A percentile compares a stretch with the other conserved stretches of the same genome.
Conservation (phyloP, 2,329 filamentous ascomycete genomes). For the Helminthosporium solani region DNA sequence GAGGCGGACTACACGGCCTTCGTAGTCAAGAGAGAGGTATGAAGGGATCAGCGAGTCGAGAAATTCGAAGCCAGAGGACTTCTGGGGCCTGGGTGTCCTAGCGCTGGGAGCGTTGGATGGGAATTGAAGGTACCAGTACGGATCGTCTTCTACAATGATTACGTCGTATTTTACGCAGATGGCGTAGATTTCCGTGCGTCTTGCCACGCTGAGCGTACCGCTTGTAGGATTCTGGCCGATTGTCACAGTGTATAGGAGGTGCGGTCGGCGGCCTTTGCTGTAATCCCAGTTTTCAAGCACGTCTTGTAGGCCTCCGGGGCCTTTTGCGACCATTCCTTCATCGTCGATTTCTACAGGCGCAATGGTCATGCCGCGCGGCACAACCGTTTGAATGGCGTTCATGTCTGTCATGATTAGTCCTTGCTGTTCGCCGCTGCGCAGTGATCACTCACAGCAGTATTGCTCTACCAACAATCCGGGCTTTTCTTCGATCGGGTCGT, state of each 20-base stretch:
- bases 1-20: constrained; percentile 83
- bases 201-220: constrained; percentile 68
- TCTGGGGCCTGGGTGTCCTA: constrained; percentile 45
- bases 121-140: constrained; percentile 93
- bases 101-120: constrained; percentile 61
- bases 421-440: background rate
- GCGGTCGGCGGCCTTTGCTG: constrained; percentile 70
- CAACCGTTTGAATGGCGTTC: constrained; percentile 68
- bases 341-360: constrained; percentile 74
- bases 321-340: constrained; percentile 74
- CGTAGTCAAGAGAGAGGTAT: constrained; percentile 76
- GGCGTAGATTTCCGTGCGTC: constrained; percentile 76
- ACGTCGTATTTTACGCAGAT: constrained; percentile 83
- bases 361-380: constrained; percentile 70
- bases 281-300: constrained; percentile 82
- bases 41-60: constrained; percentile 82
- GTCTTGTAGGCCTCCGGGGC: constrained; percentile 72
- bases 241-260: constrained; percentile 88
- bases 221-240: constrained; percentile 89
- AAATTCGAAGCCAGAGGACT: constrained; percentile 68
- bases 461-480: constrained; percentile 78
- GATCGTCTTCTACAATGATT: constrained; percentile 90
- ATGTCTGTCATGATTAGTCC: constrained; percentile 62
- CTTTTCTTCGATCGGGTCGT: constrained; percentile 66
- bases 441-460: constrained; percentile 47